Conservation (phyloP, 352 stramenopile genomes). For the Phytophthora citrophthora region DNA sequence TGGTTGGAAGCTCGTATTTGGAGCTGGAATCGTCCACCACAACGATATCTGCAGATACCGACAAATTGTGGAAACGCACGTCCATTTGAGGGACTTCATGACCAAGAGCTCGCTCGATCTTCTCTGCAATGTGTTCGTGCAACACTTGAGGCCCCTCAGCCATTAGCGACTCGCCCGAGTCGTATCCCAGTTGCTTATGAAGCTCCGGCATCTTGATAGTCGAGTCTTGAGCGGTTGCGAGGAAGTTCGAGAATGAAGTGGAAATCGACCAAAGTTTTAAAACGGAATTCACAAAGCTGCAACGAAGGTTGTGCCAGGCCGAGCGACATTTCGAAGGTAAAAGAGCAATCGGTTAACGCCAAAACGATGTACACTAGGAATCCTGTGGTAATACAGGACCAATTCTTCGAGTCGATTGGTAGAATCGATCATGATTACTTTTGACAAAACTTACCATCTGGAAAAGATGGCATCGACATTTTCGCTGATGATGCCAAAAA, state of each 20-base stretch:
- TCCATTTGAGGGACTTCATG: slow-evolving; percentile 35
- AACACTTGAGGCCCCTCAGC: slow-evolving; percentile 23
- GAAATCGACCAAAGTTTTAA: background rate
- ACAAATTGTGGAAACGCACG: slow-evolving; percentile 33
- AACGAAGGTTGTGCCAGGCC: slow-evolving; percentile 3
- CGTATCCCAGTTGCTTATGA: slow-evolving; percentile 17
- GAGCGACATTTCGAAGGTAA: background rate
- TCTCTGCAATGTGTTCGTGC: slow-evolving; percentile 26
- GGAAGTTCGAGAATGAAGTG: slow-evolving; percentile 19
- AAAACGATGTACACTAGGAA: background rate
- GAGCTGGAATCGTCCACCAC: slow-evolving; percentile 21
- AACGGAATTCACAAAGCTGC: background rate
- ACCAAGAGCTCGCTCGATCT: slow-evolving; percentile 24
- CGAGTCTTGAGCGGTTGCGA: slow-evolving; percentile 6
- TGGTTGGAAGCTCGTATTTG: slow-evolving; percentile 38
- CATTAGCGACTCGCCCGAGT: slow-evolving; percentile 19
- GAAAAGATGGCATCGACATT: slow-evolving; percentile 1
- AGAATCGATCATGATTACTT: slow-evolving; percentile 13
- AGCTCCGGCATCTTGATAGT: slow-evolving; percentile 13
- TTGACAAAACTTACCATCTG: slow-evolving; percentile 1
- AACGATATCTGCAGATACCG: slow-evolving; percentile 20
- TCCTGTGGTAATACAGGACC: slow-evolving; percentile 3
- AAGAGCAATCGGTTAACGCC: slow-evolving; percentile 5
- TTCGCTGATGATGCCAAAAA: slow-evolving; percentile 4
- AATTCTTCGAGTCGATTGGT: slow-evolving; percentile 2